A percentile compares a stretch with the other conserved stretches of the same genome.
Evolutionary conservation across 352 stramenopile genomes (phyloP).

Genomic region (Globisporangium paroecandrum): DNA sequence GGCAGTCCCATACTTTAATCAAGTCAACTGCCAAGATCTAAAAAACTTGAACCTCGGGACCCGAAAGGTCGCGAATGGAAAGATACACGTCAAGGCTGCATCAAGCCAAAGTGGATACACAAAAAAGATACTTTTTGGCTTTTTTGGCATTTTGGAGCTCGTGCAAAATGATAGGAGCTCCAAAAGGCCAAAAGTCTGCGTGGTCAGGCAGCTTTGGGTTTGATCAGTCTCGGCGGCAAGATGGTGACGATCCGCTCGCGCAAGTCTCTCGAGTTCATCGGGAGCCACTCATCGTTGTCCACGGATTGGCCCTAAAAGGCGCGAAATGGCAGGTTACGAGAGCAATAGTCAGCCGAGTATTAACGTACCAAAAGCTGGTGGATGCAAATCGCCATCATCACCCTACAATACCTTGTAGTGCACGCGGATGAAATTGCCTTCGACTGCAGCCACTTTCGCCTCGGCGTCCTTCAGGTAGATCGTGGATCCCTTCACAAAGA

Average conservation of each 20-base stretch:
- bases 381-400: background rate
- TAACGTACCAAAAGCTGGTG: too few species aligned
- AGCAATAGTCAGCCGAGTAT: background rate
- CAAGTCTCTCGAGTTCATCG: conserved; percentile 44
- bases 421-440: conserved; percentile 72
- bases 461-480: conserved; percentile 65
- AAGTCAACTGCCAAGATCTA: too few species aligned
- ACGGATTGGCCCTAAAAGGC: conserved; percentile 44
- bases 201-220: conserved; percentile 17
- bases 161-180: too few species aligned
- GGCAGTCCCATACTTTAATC: too few species aligned
- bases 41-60: too few species aligned
- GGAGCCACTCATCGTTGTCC: conserved; percentile 72
- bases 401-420: conserved; percentile 62
- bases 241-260: conserved; percentile 42
- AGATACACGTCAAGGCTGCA: background rate
- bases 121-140: background rate
- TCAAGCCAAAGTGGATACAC: background rate
- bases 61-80: background rate
- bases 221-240: conserved; percentile 20
- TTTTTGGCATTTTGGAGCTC: background rate
- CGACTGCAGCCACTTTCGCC: conserved; percentile 62
- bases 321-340: background rate
- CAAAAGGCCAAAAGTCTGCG: background rate
- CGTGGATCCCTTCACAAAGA: conserved; percentile 59